Base-by-base conservation (phyloP, 2,329 filamentous ascomycete species). In the Penicillium olsonii region DNA sequence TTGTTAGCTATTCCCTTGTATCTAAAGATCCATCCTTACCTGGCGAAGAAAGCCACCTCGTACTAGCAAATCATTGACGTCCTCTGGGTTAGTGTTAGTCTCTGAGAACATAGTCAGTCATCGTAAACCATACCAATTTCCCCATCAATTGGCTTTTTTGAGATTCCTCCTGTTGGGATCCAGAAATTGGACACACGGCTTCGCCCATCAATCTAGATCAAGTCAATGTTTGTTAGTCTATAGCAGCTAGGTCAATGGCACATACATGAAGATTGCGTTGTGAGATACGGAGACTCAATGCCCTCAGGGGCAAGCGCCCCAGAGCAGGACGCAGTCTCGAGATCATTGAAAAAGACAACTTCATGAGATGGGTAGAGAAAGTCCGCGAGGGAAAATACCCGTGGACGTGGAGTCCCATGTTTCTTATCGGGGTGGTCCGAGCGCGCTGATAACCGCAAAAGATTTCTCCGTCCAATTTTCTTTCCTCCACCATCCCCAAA, bases 11-110 rank as follows among this genome's bases (percentile, higher is more conserved):
- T 26, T 34, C 18, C 37, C 22, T 5, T 1, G 7, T 2, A 12
- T n/a, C 31, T 14, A n/a, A 29, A 14, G 31, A 14, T 14, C 6
- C 38, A 18, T 22, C 66, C 72, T 61, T 56, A 87, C 85, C 76
- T 90, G 87, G 53, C 87, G 84, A 38, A 92, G 68, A 63, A 87
- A 92, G 1, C 88, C 88, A 42, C 84, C 87, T 48, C 85, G 80
- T 34, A 89, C 69, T 50, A 92, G 78, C 59, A 87, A 84, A 20
- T 80, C 77, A 64, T 90, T 84, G 9, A 82, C 80, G 70, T 85
- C 87, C 83, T 67, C 62, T 66, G 53, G 10, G 27, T 31, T 12
- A 11, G 34, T 43, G 45, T 64, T 50, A 56, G 54, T 33, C 26
- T 37, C 41, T 12, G 12, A n/a, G 12, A 31, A 6, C 9, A 29